phyloP scores from a whole-genome alignment of 2,329 filamentous ascomycete species.

The Aureobasidium sp. region DNA sequence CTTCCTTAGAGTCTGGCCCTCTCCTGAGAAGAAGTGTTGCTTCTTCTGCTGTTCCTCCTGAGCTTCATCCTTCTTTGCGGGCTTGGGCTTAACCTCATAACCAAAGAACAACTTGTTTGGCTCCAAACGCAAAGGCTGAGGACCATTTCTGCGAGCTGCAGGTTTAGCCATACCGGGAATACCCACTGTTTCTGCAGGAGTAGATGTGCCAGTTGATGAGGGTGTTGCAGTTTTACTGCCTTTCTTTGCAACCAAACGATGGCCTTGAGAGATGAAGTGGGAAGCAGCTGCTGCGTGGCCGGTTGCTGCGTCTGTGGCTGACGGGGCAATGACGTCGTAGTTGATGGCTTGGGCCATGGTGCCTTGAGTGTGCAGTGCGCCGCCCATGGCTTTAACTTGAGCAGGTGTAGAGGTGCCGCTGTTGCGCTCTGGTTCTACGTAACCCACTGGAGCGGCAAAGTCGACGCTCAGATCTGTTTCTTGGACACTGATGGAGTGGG shows the following conservation, averaged over 20 bases:
- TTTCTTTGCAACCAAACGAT: slow-evolving; percentile 75
- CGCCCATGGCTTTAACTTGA: slow-evolving; percentile 57
- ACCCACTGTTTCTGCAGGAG: slow-evolving; percentile 44
- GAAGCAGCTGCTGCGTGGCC: slow-evolving; percentile 58
- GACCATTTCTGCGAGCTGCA: slow-evolving; percentile 57
- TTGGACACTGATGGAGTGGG: slow-evolving; percentile 78
- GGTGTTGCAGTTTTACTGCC: slow-evolving; percentile 65
- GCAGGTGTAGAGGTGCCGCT: slow-evolving; percentile 84
- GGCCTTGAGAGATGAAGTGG: slow-evolving; percentile 71
- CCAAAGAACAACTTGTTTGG: slow-evolving; percentile 95
- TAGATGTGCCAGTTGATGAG: slow-evolving; percentile 16
- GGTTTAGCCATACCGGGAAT: slow-evolving; percentile 31
- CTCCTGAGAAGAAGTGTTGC: slow-evolving; percentile 56
- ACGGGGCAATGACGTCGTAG: slow-evolving; percentile 81
- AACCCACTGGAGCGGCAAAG: slow-evolving; percentile 88
- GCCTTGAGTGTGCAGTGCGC: slow-evolving; percentile 72
- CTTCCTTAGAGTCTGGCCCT: slow-evolving; percentile 76
- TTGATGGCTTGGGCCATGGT: slow-evolving; percentile 99
- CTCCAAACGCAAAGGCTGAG: slow-evolving; percentile 73
- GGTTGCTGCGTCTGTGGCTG: slow-evolving; percentile 54
- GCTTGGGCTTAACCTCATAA: slow-evolving; percentile 83
- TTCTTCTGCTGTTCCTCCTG: slow-evolving; percentile 45
- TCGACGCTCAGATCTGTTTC: slow-evolving; percentile 97
- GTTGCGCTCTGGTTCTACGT: slow-evolving; percentile 70
- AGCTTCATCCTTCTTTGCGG: slow-evolving; percentile 64